Conservation (phyloP, 805 yeast genomes). For the Metschnikowia corniflorae region DNA sequence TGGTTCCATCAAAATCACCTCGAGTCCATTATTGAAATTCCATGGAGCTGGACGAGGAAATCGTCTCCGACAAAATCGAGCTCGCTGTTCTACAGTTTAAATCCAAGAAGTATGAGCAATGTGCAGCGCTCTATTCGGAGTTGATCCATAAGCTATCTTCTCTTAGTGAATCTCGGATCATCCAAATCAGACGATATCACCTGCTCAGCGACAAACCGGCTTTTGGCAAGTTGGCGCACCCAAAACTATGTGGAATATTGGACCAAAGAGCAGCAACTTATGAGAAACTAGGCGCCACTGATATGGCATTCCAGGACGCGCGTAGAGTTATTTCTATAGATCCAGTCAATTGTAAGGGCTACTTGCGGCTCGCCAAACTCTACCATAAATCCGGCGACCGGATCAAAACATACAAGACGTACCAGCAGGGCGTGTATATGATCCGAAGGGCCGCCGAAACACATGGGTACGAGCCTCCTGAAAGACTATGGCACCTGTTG, state of each 20-base stretch:
- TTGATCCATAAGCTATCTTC: conserved; percentile 19
- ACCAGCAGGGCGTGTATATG: conserved; percentile 36
- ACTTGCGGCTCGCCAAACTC: conserved; percentile 43
- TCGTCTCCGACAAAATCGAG: conserved; percentile 26
- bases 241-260: conserved; percentile 31
- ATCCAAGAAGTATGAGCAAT: conserved; percentile 25
- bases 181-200: conserved; percentile 20
- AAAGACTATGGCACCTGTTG: conserved; percentile 27
- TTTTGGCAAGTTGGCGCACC: conserved; percentile 32
- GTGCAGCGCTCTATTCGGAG: conserved; percentile 27
- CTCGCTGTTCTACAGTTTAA: conserved; percentile 32
- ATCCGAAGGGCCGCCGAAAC: conserved; percentile 31
- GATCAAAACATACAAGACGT: conserved; percentile 33
- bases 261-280: conserved; percentile 51
- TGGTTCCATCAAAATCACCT: too few relatives aligned
- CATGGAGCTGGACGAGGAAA: conserved; percentile 23
- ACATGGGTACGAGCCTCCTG: conserved; percentile 28
- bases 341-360: conserved; percentile 49
- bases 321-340: conserved; percentile 31
- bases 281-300: conserved; percentile 35
- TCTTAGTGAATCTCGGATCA: conserved; percentile 13
- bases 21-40: too few relatives aligned
- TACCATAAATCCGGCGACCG: conserved; percentile 22
- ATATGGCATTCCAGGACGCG: conserved; percentile 38
- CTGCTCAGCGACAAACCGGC: conserved; percentile 24